phyloP scores from a whole-genome alignment of 1,284 basidiomycete genomes.

The Ganoderma meredithae region DNA sequence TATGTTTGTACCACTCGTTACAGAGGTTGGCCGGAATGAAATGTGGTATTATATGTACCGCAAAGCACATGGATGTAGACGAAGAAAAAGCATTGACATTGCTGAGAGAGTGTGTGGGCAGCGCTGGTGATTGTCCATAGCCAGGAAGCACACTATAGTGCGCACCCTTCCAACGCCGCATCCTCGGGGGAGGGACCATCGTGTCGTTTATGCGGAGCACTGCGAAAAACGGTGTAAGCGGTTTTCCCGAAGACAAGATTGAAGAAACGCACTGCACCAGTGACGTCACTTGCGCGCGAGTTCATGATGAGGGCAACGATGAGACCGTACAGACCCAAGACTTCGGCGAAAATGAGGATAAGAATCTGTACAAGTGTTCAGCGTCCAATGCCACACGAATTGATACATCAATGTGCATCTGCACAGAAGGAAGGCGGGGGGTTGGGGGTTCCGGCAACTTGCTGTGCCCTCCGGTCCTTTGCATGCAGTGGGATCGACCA shows the following conservation, averaged over 20 bases:
- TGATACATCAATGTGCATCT: no score
- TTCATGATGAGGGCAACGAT: slow-evolving; percentile 94
- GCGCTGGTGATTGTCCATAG: slow-evolving; percentile 22
- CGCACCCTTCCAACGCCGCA: slow-evolving; percentile 19
- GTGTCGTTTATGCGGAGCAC: slow-evolving; percentile 30
- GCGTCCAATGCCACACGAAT: neutral
- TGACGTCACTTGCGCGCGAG: slow-evolving; percentile 53
- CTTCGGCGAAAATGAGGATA: slow-evolving; percentile 87
- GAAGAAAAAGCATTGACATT: slow-evolving; percentile 24
- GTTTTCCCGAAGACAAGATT: neutral
- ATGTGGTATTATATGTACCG: slow-evolving; percentile 36
- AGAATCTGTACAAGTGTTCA: slow-evolving; percentile 51
- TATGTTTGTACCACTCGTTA: neutral
- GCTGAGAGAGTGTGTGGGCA: slow-evolving; percentile 19
- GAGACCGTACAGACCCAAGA: slow-evolving; percentile 83
- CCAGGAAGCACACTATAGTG: slow-evolving; percentile 9
- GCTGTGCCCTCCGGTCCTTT: neutral
- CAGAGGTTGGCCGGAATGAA: slow-evolving; percentile 1
- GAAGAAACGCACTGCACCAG: slow-evolving; percentile 33
- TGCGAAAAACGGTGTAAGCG: neutral
- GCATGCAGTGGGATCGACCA: neutral
- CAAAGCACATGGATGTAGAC: slow-evolving; percentile 34
- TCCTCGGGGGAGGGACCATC: slow-evolving; percentile 1
- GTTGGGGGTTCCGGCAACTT: no score
- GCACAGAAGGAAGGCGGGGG: no score